phyloP scores from a whole-genome alignment of 768 basidiomycete species.

The Gymnopilus dilepis region DNA sequence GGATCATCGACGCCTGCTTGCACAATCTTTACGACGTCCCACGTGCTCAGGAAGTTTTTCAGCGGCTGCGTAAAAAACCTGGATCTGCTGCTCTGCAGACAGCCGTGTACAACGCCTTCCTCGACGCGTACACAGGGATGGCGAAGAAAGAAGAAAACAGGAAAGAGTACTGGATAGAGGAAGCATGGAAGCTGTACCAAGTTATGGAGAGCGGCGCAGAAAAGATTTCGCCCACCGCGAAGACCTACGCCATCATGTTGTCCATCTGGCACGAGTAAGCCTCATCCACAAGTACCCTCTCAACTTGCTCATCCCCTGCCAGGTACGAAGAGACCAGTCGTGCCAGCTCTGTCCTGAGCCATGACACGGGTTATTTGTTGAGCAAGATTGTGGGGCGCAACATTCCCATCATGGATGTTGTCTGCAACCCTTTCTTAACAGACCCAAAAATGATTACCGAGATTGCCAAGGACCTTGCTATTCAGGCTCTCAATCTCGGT shows the following conservation, averaged over 20 bases:
- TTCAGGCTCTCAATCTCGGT: constrained; percentile 62
- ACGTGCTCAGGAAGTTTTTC: constrained; percentile 78
- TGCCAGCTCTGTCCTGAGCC: not conserved
- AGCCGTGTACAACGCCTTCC: constrained; percentile 68
- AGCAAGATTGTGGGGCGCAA: constrained; percentile 50
- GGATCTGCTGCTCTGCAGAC: constrained; percentile 42
- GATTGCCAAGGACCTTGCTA: constrained; percentile 60
- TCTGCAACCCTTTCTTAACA: constrained; percentile 61
- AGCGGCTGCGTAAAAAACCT: constrained; percentile 51
- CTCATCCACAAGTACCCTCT: not conserved
- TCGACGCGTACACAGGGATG: constrained; percentile 68
- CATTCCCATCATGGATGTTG: constrained; percentile 54
- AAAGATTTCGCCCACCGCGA: constrained; percentile 52
- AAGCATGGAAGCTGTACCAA: constrained; percentile 65
- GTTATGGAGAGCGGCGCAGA: constrained; percentile 56
- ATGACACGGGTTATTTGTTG: constrained; percentile 42
- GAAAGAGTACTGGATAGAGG: constrained; percentile 61
- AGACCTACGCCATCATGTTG: constrained; percentile 76
- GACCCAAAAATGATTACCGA: constrained; percentile 60
- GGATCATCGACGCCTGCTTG: constrained; percentile 85
- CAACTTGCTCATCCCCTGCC: not conserved
- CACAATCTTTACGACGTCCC: constrained; percentile 75
- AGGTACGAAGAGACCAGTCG: constrained; percentile 13
- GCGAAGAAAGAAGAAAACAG: constrained; percentile 53
- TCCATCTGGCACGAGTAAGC: constrained; percentile 59